phyloP scores from a whole-genome alignment of 257 asterid genomes.

The Capsicum rhomboideum region DNA sequence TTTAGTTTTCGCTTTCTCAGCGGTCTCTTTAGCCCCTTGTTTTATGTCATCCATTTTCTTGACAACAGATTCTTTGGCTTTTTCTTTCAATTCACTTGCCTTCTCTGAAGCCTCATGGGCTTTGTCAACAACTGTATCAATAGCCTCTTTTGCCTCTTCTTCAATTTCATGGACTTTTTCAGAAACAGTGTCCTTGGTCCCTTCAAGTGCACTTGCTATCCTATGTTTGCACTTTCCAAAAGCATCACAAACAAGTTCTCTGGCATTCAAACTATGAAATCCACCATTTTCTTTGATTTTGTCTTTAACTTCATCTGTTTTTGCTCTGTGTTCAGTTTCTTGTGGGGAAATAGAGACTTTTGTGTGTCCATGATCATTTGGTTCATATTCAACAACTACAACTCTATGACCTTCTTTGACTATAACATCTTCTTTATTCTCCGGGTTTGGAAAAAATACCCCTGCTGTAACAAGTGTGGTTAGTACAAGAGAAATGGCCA shows the following conservation, averaged over 20 bases:
- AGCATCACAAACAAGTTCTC: conserved; percentile 30
- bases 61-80: not conserved
- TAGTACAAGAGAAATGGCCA: conserved; percentile 22
- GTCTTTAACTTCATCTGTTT: no score
- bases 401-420: conserved; percentile 38
- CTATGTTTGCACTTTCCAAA: conserved; percentile 30
- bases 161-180: conserved; percentile 21
- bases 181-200: conserved; percentile 8
- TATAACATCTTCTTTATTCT: conserved; percentile 7
- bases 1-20: not conserved
- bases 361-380: conserved; percentile 18
- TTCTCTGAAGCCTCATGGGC: conserved; percentile 6
- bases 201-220: conserved; percentile 18
- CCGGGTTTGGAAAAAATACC: conserved; percentile 16
- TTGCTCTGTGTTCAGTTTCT: not conserved
- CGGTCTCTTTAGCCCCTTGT: not conserved
- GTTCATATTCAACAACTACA: conserved; percentile 39
- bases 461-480: conserved; percentile 19
- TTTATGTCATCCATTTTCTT: conserved; percentile 17
- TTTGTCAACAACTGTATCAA: not conserved
- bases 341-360: conserved; percentile 22
- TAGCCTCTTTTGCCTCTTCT: conserved; percentile 17
- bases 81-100: conserved; percentile 13
- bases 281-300: not conserved
- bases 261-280: not conserved